phyloP scores from a whole-genome alignment of 2,329 filamentous ascomycete genomes.

The Escovopsis sp. region DNA sequence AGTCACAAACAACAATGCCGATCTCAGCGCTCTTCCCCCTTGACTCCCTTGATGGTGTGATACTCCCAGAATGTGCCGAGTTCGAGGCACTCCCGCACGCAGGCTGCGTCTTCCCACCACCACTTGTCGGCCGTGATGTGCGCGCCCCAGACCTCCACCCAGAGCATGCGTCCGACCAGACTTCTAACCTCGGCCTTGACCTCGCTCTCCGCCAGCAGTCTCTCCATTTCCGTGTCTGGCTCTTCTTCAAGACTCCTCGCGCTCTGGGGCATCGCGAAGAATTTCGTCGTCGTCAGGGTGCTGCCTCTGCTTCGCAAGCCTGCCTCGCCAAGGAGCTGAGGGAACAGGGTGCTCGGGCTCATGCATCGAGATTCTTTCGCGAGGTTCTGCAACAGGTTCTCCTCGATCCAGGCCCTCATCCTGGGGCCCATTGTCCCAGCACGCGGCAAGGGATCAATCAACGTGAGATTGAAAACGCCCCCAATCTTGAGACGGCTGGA shows the following conservation, averaged over 20 bases:
- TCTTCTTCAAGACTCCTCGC: conserved; percentile 10
- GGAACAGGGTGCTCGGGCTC: conserved; percentile 43
- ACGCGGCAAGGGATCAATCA: conserved; percentile 49
- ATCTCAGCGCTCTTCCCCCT: conserved; percentile 15
- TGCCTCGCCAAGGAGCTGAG: conserved; percentile 42
- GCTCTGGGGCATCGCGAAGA: conserved; percentile 28
- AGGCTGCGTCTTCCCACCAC: conserved; percentile 48
- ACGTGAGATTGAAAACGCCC: conserved; percentile 41
- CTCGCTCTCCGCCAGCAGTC: conserved; percentile 13
- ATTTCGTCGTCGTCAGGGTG: conserved; percentile 31
- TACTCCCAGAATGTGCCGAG: conserved; percentile 45
- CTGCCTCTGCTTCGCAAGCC: conserved; percentile 34
- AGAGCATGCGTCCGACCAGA: conserved; percentile 40
- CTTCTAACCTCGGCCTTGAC: conserved; percentile 34
- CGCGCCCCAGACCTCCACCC: conserved; percentile 45
- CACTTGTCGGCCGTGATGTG: conserved; percentile 34
- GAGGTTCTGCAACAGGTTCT: conserved; percentile 43
- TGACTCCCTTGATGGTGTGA: conserved; percentile 40
- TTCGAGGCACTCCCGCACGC: conserved; percentile 39
- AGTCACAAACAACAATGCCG: not conserved
- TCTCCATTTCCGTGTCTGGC: conserved; percentile 12
- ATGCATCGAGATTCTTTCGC: conserved; percentile 43
- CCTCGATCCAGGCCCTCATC: conserved; percentile 46
- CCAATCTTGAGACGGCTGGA: conserved; percentile 38
- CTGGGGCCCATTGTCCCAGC: conserved; percentile 39